Evolutionary conservation across 2,329 filamentous ascomycete genomes (phyloP), one percentile per base, ranked within the genome.

Genomic region (Fonsecaea erecta): DNA sequence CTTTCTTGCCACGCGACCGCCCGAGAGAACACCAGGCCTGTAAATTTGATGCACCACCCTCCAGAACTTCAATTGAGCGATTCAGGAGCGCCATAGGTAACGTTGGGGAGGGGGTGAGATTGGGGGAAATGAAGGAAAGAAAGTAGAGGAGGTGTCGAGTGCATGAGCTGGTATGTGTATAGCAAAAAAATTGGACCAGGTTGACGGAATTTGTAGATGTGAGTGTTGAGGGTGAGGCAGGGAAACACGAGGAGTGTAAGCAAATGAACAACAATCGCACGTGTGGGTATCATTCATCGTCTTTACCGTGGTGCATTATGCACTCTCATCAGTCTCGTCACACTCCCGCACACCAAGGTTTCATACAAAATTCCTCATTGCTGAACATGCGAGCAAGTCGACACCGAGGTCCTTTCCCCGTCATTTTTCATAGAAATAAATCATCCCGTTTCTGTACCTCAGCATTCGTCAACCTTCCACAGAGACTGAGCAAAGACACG

Each of bases 401-500:
- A 30, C n/a, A 32, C 14, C 14, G 14, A 32, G 14, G 8, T 2
- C n/a, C 26, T 2, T 34, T 14, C 28, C 12, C 5, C 52, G 32
- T 12, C 52, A 12, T 5, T 12, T 12, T 12, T 66, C 56, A 69
- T 30, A 66, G 26, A 18, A 70, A 67, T 52, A 69, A 53, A 32
- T 70, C 69, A 63, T 72, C 70, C 12, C 70, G 52, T 34, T 66
- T 69, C 65, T 72, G 70, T 2, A 72, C 71, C 51, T 73, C 71
- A 3, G 71, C 71, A 54, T 71, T 68, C 40, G 66, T 93, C 73
- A 96, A 75, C 66, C 92, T 81, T 12, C 92, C 92, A 75, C 92
- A 96, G 16, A 99, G 82, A 70, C 93, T 94, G 68, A 98, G 80
- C 70, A 99, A 84, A 18, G 97, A 95, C 2, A 97, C 94, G 43